Conservation (phyloP, 1,139 yeast species). For the Suhomyces yuchorum region DNA sequence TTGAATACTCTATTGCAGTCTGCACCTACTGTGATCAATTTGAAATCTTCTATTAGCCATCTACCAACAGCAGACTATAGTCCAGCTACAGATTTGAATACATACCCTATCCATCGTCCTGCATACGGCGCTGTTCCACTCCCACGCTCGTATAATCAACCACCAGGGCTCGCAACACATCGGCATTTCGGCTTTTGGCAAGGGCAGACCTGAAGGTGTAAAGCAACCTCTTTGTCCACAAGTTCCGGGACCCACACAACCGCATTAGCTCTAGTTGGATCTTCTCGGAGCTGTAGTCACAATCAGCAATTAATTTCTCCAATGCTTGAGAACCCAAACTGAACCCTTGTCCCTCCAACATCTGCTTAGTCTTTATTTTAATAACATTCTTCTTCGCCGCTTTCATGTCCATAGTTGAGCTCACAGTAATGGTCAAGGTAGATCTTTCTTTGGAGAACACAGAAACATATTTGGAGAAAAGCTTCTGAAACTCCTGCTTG, state of each 20-base stretch:
- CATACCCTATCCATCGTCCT: too few relatives aligned
- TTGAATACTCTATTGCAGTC: too few relatives aligned
- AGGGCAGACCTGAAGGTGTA: not conserved
- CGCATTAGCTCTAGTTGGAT: slow-evolving; percentile 17
- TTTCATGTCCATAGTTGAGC: slow-evolving; percentile 30
- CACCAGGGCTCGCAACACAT: slow-evolving; percentile 1
- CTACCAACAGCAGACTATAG: too few relatives aligned
- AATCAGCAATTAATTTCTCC: slow-evolving; percentile 32
- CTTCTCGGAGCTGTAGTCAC: slow-evolving; percentile 35
- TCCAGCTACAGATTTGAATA: too few relatives aligned
- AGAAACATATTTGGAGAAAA: slow-evolving; percentile 37
- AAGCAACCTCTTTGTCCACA: slow-evolving; percentile 1
- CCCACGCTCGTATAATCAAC: not conserved
- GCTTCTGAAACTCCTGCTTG: slow-evolving; percentile 30
- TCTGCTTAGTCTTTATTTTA: slow-evolving; percentile 40
- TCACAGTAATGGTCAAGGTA: slow-evolving; percentile 32
- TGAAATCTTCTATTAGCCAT: too few relatives aligned
- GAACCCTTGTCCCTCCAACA: slow-evolving; percentile 45
- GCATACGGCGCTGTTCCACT: not conserved
- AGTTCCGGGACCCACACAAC: not conserved
- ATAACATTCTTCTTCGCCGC: slow-evolving; percentile 33
- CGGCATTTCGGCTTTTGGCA: not conserved
- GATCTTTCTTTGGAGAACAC: slow-evolving; percentile 38
- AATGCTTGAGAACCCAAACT: slow-evolving; percentile 40
- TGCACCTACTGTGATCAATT: too few relatives aligned